phyloP scores from a whole-genome alignment of 371 early-diverging fungal genomes.

The Syncephalastrum sp. region DNA sequence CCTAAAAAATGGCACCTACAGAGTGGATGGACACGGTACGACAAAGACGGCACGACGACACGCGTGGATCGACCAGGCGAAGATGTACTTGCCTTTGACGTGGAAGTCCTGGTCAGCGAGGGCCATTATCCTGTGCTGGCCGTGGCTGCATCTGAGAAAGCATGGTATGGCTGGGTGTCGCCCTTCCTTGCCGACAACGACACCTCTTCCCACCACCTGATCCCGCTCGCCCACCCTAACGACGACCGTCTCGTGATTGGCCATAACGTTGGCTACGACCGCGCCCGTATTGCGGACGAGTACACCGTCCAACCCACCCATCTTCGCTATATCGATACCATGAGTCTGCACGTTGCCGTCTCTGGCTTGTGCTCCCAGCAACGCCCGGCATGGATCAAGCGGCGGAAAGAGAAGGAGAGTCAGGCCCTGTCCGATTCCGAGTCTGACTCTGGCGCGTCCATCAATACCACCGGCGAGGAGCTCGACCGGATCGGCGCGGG shows the following conservation, averaged over 20 bases:
- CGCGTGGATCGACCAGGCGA: constrained; percentile 64
- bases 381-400: constrained; percentile 78
- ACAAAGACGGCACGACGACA: constrained; percentile 26
- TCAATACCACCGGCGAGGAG: constrained; percentile 25
- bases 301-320: constrained; percentile 57
- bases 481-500: constrained; percentile 15
- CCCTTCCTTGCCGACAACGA: constrained; percentile 58
- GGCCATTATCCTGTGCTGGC: constrained; percentile 84
- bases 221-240: constrained; percentile 55
- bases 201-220: constrained; percentile 49
- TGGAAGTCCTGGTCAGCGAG: constrained; percentile 74
- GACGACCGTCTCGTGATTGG: constrained; percentile 75
- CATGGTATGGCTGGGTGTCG: constrained; percentile 95
- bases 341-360: constrained; percentile 92
- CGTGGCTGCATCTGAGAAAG: constrained; percentile 67
- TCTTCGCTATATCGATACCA: constrained; percentile 84
- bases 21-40: constrained; percentile 89
- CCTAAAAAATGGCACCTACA: constrained; percentile 62
- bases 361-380: constrained; percentile 92
- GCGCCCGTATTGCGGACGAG: constrained; percentile 88
- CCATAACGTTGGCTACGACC: constrained; percentile 92
- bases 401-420: constrained; percentile 22
- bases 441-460: constrained; percentile 1
- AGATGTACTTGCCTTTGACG: constrained; percentile 82
- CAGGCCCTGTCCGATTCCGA: constrained; percentile 8